Conservation (phyloP, 208 protist genomes). For the Naegleria lovaniensis region DNA sequence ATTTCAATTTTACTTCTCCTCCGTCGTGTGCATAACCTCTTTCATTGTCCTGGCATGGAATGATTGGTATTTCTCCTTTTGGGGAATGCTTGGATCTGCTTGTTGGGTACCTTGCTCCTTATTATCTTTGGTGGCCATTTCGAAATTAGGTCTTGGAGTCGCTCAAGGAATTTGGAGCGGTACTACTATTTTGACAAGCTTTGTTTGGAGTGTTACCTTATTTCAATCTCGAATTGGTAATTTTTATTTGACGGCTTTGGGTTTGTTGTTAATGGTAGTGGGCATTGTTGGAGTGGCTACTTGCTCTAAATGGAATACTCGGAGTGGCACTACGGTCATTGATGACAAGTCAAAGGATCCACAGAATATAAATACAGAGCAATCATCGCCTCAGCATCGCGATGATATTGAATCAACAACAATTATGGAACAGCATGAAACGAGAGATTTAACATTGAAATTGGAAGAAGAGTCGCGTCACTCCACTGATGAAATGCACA, state of each 20-base stretch:
- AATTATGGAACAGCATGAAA: too few relatives aligned
- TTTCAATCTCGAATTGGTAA: neutral
- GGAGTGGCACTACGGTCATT: too few relatives aligned
- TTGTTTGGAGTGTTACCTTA: constrained; percentile 6
- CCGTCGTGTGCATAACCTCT: neutral
- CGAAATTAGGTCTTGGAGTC: neutral
- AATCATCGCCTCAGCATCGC: too few relatives aligned
- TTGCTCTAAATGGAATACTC: neutral
- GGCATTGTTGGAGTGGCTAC: constrained; percentile 10
- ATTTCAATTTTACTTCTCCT: constrained; percentile 18
- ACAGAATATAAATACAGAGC: neutral
- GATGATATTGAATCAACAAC: too few relatives aligned
- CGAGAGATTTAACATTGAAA: too few relatives aligned
- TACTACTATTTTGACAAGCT: neutral
- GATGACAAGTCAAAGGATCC: neutral
- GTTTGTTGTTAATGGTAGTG: neutral
- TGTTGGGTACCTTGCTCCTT: constrained; percentile 8
- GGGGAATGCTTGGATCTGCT: neutral
- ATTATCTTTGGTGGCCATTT: neutral
- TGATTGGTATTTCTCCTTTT: neutral
- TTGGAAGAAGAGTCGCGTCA: too few relatives aligned
- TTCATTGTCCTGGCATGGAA: neutral
- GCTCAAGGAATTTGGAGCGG: constrained; percentile 22
- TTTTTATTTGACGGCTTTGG: neutral
- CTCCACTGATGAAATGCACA: too few relatives aligned